Evolutionary conservation across 1,284 basidiomycete genomes (phyloP).

Genomic region (Anthracocystis walkeri): DNA sequence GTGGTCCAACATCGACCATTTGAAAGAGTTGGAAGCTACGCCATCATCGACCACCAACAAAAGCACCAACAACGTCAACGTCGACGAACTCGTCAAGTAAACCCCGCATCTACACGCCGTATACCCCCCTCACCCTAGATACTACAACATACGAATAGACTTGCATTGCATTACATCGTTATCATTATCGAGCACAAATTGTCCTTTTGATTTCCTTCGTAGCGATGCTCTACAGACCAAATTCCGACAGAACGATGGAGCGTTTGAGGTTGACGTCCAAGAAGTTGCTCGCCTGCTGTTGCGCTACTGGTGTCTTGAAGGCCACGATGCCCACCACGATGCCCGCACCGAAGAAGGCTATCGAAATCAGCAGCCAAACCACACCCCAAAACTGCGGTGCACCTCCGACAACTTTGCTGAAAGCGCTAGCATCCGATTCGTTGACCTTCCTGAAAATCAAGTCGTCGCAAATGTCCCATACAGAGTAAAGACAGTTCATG

Average conservation of each 20-base stretch:
- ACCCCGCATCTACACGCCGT: not conserved
- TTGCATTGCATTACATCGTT: conserved; percentile 6
- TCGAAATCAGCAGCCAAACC: conserved; percentile 86
- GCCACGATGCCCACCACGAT: conserved; percentile 73
- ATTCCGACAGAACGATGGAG: conserved; percentile 5
- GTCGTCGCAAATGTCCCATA: conserved; percentile 76
- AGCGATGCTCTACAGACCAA: conserved; percentile 3
- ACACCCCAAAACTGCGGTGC: conserved; percentile 74
- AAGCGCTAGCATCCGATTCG: conserved; percentile 88
- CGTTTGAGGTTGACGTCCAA: conserved; percentile 52
- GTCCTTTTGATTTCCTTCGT: conserved; percentile 6
- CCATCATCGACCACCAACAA: not conserved
- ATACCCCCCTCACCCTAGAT: not conserved
- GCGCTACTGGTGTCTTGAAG: conserved; percentile 60
- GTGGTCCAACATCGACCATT: conserved; percentile 45
- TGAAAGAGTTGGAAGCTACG: conserved; percentile 28
- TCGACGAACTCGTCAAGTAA: conserved; percentile 51
- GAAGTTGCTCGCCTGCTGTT: conserved; percentile 59
- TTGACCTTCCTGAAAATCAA: conserved; percentile 80
- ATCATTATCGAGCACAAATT: conserved; percentile 2
- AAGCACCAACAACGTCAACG: conserved; percentile 34
- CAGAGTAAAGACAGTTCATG: conserved; percentile 66
- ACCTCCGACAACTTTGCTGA: conserved; percentile 84
- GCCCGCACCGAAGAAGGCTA: conserved; percentile 83
- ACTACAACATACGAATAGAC: not conserved